Conservation (phyloP, 2,329 filamentous ascomycete genomes). For the Penicillium sp. region DNA sequence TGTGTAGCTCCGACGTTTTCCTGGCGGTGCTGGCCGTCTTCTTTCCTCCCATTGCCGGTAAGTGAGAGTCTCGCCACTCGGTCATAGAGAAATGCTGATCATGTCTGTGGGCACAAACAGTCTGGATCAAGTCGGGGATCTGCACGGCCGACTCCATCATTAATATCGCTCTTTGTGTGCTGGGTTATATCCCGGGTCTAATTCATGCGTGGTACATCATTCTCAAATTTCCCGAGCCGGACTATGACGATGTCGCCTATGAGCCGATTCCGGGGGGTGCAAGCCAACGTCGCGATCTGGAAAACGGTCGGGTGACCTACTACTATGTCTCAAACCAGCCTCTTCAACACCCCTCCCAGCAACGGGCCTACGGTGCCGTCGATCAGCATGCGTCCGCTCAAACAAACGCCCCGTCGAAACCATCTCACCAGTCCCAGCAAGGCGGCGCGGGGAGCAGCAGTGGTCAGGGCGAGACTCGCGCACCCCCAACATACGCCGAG, state of each 20-base stretch:
- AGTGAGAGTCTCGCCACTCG: constrained; percentile 25
- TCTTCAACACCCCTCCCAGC: constrained; percentile 30
- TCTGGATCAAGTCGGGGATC: constrained; percentile 94
- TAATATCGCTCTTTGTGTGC: constrained; percentile 82
- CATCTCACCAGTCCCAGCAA: constrained; percentile 19
- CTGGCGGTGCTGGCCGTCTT: constrained; percentile 56
- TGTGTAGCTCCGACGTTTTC: constrained; percentile 58
- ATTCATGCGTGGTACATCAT: constrained; percentile 99
- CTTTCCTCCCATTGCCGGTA: constrained; percentile 55
- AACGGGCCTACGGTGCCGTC: constrained; percentile 39
- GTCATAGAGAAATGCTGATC: constrained; percentile 27
- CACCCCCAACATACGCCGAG: constrained; percentile 68
- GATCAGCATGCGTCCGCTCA: constrained; percentile 22
- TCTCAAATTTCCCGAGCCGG: constrained; percentile 71
- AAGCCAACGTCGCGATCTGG: constrained; percentile 34
- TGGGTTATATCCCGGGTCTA: constrained; percentile 77
- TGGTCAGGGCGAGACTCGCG: constrained; percentile 53
- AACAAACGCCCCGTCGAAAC: constrained; percentile 17
- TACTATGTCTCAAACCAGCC: constrained; percentile 62
- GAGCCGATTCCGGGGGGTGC: constrained; percentile 56
- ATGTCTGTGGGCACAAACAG: constrained; percentile 42
- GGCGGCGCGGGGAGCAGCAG: constrained; percentile 28
- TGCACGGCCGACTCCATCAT: constrained; percentile 90
- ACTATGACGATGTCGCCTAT: constrained; percentile 57
- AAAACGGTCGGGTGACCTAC: constrained; percentile 58